Evolutionary conservation across 2,329 filamentous ascomycete genomes (phyloP).

Genomic region (Arachnomyces sp.): DNA sequence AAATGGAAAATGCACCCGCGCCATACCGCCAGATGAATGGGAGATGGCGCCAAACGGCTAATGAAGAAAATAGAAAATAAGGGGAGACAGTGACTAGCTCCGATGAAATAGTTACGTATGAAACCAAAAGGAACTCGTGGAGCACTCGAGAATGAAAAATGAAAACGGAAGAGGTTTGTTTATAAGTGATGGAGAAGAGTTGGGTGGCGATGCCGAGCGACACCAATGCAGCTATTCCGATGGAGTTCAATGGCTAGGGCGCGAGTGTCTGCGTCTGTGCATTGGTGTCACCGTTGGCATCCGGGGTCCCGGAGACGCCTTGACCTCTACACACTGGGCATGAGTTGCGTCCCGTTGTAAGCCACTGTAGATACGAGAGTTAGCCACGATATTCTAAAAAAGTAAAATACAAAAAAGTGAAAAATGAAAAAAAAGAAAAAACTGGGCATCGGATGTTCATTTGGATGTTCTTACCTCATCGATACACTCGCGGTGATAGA

Average conservation of each 20-base stretch:
- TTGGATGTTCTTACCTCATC: slow-evolving; percentile 48
- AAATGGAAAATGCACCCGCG: too few relatives aligned
- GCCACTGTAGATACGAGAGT: slow-evolving; percentile 44
- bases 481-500: slow-evolving; percentile 62
- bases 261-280: too few relatives aligned
- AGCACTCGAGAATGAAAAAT: background rate
- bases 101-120: too few relatives aligned
- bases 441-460: slow-evolving; percentile 3
- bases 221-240: too few relatives aligned
- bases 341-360: slow-evolving; percentile 58
- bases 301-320: slow-evolving; percentile 43
- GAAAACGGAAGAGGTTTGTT: background rate
- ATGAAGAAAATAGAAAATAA: too few relatives aligned
- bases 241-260: too few relatives aligned
- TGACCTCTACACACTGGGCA: slow-evolving; percentile 54
- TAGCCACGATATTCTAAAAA: slow-evolving; percentile 16
- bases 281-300: background rate
- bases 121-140: too few relatives aligned
- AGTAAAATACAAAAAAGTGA: slow-evolving; percentile 5
- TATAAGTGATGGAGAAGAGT: background rate
- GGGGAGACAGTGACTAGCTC: too few relatives aligned
- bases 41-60: too few relatives aligned
- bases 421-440: background rate
- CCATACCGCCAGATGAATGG: too few relatives aligned
- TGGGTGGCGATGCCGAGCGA: background rate